Conservation (phyloP, 208 protist species). For the Leishmania tarentolae region DNA sequence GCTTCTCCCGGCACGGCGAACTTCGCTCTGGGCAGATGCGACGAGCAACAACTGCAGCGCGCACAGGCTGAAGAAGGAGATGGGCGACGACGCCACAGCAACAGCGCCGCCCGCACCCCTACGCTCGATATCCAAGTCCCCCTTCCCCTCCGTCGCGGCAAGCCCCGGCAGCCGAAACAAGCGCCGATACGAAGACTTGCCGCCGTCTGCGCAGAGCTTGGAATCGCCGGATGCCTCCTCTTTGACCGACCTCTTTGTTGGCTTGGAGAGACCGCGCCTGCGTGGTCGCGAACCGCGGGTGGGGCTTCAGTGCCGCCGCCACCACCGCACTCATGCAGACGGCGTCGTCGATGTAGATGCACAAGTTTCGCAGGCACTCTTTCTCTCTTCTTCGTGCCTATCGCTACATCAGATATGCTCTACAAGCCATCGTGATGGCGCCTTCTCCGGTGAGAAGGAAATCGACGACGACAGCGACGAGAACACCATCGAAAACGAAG, state of each 20-base stretch:
- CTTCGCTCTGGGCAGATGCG: neutral
- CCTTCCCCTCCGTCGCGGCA: neutral
- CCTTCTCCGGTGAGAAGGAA: neutral
- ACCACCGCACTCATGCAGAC: neutral
- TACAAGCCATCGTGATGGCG: neutral
- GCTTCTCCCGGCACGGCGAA: constrained; percentile 9
- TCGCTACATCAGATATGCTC: constrained; percentile 2
- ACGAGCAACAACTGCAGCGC: neutral
- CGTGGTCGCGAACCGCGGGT: constrained; percentile 3
- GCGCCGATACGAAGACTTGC: neutral
- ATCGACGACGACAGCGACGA: constrained; percentile 13
- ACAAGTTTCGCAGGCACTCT: neutral
- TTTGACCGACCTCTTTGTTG: constrained; percentile 32
- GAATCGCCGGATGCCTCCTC: neutral
- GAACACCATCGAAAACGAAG: constrained; percentile 17
- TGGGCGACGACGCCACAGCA: neutral
- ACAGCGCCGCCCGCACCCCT: neutral
- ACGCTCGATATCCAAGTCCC: constrained; percentile 6
- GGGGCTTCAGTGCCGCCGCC: neutral
- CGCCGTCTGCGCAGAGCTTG: neutral
- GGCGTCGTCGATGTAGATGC: neutral
- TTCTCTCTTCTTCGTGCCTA: neutral
- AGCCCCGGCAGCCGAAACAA: neutral
- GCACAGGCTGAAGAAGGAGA: neutral
- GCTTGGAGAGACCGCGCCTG: constrained; percentile 20